A percentile compares a stretch with the other conserved stretches of the same genome.
These are phyloP conservation scores for Pseudogymnoascus sp. DNA, from an alignment of 2,329 filamentous ascomycete genomes.

Conservation along the genomic window DNA sequence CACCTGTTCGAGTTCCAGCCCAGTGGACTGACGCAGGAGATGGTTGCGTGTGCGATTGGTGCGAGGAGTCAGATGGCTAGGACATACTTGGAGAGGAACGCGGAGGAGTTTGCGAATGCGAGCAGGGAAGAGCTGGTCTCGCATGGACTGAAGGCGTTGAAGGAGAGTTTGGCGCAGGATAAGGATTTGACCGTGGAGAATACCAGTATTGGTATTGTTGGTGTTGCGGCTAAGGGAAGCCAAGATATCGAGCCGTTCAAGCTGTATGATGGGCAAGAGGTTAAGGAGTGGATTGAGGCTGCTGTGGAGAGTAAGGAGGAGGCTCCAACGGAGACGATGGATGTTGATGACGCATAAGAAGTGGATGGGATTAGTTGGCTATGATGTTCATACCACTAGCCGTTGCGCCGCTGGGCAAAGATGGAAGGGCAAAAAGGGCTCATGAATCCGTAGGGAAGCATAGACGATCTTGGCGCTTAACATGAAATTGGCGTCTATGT, in stretches of 20 bases:
- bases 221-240: slow-evolving; percentile 44
- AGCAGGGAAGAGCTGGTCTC: slow-evolving; percentile 78
- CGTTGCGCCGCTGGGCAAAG: not conserved
- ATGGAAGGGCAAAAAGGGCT: not conserved
- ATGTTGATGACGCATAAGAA: slow-evolving; percentile 32
- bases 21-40: slow-evolving; percentile 91
- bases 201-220: slow-evolving; percentile 82
- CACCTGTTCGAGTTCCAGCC: slow-evolving; percentile 99
- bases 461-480: slow-evolving; percentile 7
- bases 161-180: slow-evolving; percentile 93
- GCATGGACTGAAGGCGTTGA: slow-evolving; percentile 84
- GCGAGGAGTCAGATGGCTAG: slow-evolving; percentile 95
- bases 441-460: slow-evolving; percentile 8
- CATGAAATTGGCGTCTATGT: slow-evolving; percentile 8
- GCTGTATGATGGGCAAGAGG: slow-evolving; percentile 81
- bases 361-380: slow-evolving; percentile 6
- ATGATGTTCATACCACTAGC: not conserved
- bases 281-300: slow-evolving; percentile 78
- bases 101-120: slow-evolving; percentile 72
- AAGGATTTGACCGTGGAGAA: slow-evolving; percentile 97
- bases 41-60: slow-evolving; percentile 92
- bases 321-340: slow-evolving; percentile 39
- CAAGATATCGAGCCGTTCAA: slow-evolving; percentile 71
- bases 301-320: slow-evolving; percentile 48
- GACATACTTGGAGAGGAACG: slow-evolving; percentile 89